phyloP scores from a whole-genome alignment of 768 basidiomycete species.

The Leccinum ochraceum region DNA sequence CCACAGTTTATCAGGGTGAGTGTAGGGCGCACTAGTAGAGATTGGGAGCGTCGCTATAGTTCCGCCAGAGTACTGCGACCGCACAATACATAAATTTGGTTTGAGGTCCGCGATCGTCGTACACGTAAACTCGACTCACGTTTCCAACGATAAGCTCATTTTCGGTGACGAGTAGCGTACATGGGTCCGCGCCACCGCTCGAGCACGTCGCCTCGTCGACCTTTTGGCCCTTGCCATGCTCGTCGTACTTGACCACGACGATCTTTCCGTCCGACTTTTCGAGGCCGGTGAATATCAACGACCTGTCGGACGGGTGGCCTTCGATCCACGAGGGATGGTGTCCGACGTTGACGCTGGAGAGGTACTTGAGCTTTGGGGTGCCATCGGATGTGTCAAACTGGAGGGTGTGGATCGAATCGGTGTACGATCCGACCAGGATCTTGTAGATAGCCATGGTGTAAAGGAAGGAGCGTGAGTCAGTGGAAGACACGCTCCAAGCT shows the following conservation, averaged over 20 bases:
- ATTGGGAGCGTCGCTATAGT: conserved; percentile 58
- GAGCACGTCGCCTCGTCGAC: conserved; percentile 40
- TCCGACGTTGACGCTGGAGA: conserved; percentile 51
- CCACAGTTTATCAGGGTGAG: conserved; percentile 36
- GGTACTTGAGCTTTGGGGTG: conserved; percentile 51
- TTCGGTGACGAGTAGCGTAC: conserved; percentile 58
- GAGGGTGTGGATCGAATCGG: conserved; percentile 61
- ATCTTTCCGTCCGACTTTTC: conserved; percentile 69
- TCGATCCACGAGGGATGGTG: conserved; percentile 79
- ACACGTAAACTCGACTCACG: conserved; percentile 45
- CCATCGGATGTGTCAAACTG: conserved; percentile 56
- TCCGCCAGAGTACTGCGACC: conserved; percentile 66
- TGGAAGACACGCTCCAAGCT: no score
- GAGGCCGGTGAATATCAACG: conserved; percentile 64
- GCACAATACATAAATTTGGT: not conserved
- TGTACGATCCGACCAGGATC: conserved; percentile 68
- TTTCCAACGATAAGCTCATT: conserved; percentile 68
- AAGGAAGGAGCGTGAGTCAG: no score
- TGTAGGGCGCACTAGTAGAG: conserved; percentile 46
- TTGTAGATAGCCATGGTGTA: conserved; percentile 26
- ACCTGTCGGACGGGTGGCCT: conserved; percentile 52
- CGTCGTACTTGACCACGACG: conserved; percentile 57
- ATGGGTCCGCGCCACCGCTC: conserved; percentile 64
- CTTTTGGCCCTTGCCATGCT: conserved; percentile 47
- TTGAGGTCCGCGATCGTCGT: not conserved